phyloP scores from a whole-genome alignment of 2,329 filamentous ascomycete species.

The Albifimbria verrucaria region DNA sequence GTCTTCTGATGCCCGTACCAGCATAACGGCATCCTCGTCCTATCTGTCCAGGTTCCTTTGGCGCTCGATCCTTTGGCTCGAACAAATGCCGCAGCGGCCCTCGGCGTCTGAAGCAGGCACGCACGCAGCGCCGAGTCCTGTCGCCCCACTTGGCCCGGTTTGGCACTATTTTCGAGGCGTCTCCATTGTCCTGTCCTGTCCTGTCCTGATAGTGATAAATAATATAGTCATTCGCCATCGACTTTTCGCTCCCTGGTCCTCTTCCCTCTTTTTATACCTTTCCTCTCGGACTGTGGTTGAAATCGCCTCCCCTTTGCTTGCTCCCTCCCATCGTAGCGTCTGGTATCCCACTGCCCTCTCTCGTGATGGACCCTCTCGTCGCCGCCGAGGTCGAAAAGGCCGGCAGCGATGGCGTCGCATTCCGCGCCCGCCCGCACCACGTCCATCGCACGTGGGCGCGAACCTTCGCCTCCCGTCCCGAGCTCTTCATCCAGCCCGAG shows the following conservation, averaged over 20 bases:
- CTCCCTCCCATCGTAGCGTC: background rate
- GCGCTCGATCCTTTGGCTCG: background rate
- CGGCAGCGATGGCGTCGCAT: conserved; percentile 53
- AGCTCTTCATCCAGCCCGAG: conserved; percentile 85
- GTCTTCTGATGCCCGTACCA: too few relatives aligned
- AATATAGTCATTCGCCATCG: background rate
- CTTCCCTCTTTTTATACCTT: too few relatives aligned
- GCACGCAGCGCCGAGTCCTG: too few relatives aligned
- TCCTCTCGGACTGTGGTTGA: too few relatives aligned
- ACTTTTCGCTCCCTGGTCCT: background rate
- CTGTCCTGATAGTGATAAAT: too few relatives aligned
- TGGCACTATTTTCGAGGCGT: background rate
- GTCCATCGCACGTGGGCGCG: conserved; percentile 91
- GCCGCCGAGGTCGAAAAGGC: conserved; percentile 27
- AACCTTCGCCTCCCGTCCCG: conserved; percentile 84
- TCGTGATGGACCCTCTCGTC: conserved; percentile 34
- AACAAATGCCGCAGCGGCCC: background rate
- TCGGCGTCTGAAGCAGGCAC: background rate
- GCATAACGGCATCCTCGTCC: too few relatives aligned
- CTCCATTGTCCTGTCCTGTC: background rate
- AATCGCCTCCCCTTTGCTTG: background rate
- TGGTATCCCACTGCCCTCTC: background rate
- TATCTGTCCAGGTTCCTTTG: too few relatives aligned
- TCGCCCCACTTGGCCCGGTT: background rate
- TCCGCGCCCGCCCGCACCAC: conserved; percentile 70